Evolutionary conservation across 2,329 filamentous ascomycete species (phyloP).

Genomic region (Monilinia fructicola): DNA sequence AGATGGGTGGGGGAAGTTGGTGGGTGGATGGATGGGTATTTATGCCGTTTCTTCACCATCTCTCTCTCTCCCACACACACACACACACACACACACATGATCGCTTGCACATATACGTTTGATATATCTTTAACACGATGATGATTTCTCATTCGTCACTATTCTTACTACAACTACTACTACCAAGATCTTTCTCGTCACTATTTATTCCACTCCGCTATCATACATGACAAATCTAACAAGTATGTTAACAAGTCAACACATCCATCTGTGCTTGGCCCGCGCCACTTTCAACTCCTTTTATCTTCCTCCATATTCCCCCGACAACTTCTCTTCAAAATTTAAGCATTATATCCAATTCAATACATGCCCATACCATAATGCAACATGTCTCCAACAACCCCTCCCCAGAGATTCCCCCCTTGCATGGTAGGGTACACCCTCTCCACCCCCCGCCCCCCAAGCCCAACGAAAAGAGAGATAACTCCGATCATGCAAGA

Average conservation of each 20-base stretch:
- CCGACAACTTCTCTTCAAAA: not conserved
- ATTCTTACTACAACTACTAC: not conserved
- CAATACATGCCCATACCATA: slow-evolving; percentile 8
- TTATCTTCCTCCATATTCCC: not conserved
- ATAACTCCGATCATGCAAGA: slow-evolving; percentile 18
- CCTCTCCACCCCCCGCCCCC: not conserved
- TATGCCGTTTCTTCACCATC: too few relatives aligned
- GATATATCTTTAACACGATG: not conserved
- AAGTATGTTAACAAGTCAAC: not conserved
- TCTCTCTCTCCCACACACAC: too few relatives aligned
- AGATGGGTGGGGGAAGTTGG: too few relatives aligned
- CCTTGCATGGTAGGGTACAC: not conserved
- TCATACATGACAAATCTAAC: not conserved
- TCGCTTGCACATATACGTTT: too few relatives aligned
- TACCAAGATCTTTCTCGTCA: not conserved
- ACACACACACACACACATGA: too few relatives aligned
- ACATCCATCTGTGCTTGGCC: not conserved
- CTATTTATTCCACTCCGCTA: not conserved
- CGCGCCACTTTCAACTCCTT: not conserved
- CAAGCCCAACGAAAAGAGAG: slow-evolving; percentile 21
- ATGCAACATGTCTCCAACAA: not conserved
- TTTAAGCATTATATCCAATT: slow-evolving; percentile 21
- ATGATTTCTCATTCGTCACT: slow-evolving; percentile 1
- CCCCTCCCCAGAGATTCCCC: not conserved
- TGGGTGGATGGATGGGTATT: too few relatives aligned